Evolutionary conservation across 305 asterid species (phyloP).

Genomic region (Ilex paraguariensis): DNA sequence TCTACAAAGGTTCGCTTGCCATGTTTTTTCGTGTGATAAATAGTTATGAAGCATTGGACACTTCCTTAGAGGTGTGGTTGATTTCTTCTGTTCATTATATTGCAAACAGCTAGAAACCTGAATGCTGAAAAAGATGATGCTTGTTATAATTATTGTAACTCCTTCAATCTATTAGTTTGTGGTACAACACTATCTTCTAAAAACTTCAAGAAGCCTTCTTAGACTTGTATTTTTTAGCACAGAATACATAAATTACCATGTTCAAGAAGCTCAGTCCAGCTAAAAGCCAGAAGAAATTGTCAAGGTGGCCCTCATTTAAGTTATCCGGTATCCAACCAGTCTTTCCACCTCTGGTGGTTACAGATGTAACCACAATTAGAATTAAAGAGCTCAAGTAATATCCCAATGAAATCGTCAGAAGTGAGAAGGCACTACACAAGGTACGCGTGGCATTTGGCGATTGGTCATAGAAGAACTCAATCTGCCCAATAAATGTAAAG

Average conservation of each 20-base stretch:
- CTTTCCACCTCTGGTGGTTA: constrained; percentile 66
- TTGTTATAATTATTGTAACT: too few species aligned
- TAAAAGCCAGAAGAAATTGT: constrained; percentile 81
- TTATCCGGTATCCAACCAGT: constrained; percentile 93
- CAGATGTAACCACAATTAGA: constrained; percentile 60
- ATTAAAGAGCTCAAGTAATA: constrained; percentile 82
- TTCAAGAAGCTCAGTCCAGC: constrained; percentile 74
- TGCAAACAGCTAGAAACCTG: too few species aligned
- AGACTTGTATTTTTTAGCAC: constrained; percentile 69
- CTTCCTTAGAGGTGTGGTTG: too few species aligned
- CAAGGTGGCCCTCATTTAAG: constrained; percentile 80
- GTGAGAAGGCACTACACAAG: constrained; percentile 70
- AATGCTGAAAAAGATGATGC: too few species aligned
- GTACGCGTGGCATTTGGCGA: constrained; percentile 97
- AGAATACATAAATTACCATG: constrained; percentile 60
- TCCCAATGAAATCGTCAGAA: constrained; percentile 68
- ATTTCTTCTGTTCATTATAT: too few species aligned
- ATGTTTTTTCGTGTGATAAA: too few species aligned
- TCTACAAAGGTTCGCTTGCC: too few species aligned
- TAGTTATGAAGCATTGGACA: too few species aligned
- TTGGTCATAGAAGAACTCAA: constrained; percentile 86
- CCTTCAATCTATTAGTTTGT: too few species aligned
- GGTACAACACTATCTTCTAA: too few species aligned
- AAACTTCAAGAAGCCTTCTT: constrained; percentile 50
- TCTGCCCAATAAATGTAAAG: constrained; percentile 78